Conservation (phyloP, 1,284 basidiomycete genomes). For the Pholiota adiposa region DNA sequence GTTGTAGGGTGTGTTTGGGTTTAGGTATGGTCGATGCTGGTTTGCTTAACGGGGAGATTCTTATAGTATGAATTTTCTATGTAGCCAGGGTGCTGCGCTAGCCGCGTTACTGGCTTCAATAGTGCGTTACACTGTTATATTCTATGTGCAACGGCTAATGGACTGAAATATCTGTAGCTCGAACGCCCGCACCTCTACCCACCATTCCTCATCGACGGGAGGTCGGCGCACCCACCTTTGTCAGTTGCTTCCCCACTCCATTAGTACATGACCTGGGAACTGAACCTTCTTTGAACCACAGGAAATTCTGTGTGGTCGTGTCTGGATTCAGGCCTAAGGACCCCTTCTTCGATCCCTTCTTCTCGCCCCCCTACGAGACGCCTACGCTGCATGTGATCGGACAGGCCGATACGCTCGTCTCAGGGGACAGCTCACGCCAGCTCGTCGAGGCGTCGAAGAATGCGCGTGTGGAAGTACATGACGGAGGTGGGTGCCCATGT, state of each 20-base stretch:
- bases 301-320: slow-evolving; percentile 70
- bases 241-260: slow-evolving; percentile 28
- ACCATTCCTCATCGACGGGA: slow-evolving; percentile 67
- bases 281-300: slow-evolving; percentile 28
- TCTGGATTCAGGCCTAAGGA: slow-evolving; percentile 69
- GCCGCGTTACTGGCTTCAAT: slow-evolving; percentile 76
- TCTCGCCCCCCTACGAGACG: slow-evolving; percentile 62
- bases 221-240: slow-evolving; percentile 72
- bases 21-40: slow-evolving; percentile 51
- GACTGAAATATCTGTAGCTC: slow-evolving; percentile 26
- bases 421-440: slow-evolving; percentile 67
- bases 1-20: slow-evolving; percentile 81
- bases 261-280: neutral
- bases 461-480: slow-evolving; percentile 71
- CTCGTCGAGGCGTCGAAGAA: slow-evolving; percentile 64
- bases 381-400: slow-evolving; percentile 86
- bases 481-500: slow-evolving; percentile 76
- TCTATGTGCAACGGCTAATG: neutral
- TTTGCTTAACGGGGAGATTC: neutral
- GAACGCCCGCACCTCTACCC: slow-evolving; percentile 55
- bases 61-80: neutral
- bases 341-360: slow-evolving; percentile 55
- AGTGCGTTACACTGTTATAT: slow-evolving; percentile 46
- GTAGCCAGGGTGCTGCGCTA: slow-evolving; percentile 82
- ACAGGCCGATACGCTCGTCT: slow-evolving; percentile 79